Conservation (phyloP, 2,329 filamentous ascomycete genomes). For the Escovopsis weberi region DNA sequence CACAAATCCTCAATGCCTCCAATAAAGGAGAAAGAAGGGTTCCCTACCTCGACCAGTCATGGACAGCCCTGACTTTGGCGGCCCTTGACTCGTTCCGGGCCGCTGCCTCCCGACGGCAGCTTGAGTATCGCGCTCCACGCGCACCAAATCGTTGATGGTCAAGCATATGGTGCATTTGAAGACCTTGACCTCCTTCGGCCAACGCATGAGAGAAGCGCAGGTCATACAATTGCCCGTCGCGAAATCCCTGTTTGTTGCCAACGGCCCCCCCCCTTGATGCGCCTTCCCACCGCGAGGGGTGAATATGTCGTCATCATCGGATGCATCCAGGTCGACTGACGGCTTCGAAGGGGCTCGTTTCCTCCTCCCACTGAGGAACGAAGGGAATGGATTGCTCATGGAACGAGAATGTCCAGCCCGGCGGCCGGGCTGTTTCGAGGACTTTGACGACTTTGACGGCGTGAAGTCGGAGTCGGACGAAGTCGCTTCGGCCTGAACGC, state of each 20-base stretch:
- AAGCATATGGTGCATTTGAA: conserved; percentile 76
- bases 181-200: conserved; percentile 56
- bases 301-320: conserved; percentile 15
- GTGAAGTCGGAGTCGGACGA: conserved; percentile 30
- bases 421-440: conserved; percentile 8
- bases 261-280: conserved; percentile 18
- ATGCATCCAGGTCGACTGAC: conserved; percentile 17
- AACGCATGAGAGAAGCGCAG: conserved; percentile 66
- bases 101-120: conserved; percentile 6
- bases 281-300: conserved; percentile 8
- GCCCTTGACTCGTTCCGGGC: conserved; percentile 10
- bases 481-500: conserved; percentile 23
- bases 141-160: conserved; percentile 63
- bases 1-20: neutral
- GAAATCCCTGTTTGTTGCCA: conserved; percentile 37
- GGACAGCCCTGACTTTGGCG: neutral
- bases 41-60: conserved; percentile 3
- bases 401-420: conserved; percentile 33
- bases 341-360: conserved; percentile 28
- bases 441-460: conserved; percentile 4
- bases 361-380: conserved; percentile 48
- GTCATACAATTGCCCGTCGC: conserved; percentile 69
- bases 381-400: conserved; percentile 68
- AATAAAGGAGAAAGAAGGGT: neutral
- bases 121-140: conserved; percentile 11